These are phyloP conservation scores for Eimeria maxima DNA, from an alignment of 169 alveolate genomes.

Conservation along the genomic window DNA sequence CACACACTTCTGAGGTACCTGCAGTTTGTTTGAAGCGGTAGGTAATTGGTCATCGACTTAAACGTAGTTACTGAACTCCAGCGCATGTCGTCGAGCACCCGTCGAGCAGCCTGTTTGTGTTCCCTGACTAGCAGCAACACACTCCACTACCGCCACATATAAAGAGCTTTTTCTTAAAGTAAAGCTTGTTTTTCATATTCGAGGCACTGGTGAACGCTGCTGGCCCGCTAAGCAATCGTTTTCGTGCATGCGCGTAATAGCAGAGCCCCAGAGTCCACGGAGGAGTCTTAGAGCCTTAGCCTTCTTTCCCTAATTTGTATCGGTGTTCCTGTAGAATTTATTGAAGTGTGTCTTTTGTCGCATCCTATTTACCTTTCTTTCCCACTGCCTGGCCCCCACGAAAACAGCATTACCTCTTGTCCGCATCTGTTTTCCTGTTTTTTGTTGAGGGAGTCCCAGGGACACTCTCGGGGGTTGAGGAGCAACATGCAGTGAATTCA, in stretches of 20 bases:
- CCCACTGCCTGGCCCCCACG: not conserved
- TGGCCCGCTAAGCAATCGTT: not conserved
- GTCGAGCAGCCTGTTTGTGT: not conserved
- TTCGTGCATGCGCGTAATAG: constrained; percentile 56
- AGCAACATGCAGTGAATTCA: not conserved
- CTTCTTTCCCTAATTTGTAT: not conserved
- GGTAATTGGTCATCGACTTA: not conserved
- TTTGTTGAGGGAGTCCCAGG: not conserved
- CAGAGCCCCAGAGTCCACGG: constrained; percentile 46
- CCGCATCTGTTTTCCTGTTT: not conserved
- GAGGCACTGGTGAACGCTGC: not conserved
- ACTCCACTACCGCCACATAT: not conserved
- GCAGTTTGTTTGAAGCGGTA: not conserved
- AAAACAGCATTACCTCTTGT: not conserved
- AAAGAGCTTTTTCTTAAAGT: not conserved
- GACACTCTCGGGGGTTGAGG: not conserved
- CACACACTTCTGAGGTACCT: not conserved
- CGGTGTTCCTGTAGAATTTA: not conserved
- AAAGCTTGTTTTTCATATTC: not conserved
- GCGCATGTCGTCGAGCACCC: not conserved
- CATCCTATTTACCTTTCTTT: not conserved
- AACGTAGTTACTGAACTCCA: not conserved
- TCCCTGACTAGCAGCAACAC: not conserved
- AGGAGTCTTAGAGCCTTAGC: not conserved
- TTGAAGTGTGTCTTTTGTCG: constrained; percentile 2